A percentile compares a stretch with the other conserved stretches of the same genome.
Conservation (phyloP, 192 early-diverging fungal species). For the Mortierella claussenii region DNA sequence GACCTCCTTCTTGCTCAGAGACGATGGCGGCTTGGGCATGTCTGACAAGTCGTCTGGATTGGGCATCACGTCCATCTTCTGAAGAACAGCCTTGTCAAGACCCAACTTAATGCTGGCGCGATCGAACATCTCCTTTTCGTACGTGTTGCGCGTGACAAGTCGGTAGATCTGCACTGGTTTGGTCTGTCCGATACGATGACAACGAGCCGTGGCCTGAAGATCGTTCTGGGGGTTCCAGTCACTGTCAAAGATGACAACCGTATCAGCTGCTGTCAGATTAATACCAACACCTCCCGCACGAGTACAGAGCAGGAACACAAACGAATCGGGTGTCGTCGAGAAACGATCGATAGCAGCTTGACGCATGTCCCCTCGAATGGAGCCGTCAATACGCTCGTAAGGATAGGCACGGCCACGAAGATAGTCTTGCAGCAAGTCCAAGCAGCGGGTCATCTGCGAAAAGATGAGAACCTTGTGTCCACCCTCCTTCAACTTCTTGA, state of each 20-base stretch:
- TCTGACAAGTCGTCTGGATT: constrained; percentile 59
- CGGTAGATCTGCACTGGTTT: constrained; percentile 84
- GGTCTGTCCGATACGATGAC: constrained; percentile 92
- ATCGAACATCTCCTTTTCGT: constrained; percentile 94
- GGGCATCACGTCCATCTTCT: constrained; percentile 76
- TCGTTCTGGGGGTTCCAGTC: constrained; percentile 96
- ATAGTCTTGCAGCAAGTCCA: constrained; percentile 88
- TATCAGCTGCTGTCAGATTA: constrained; percentile 90
- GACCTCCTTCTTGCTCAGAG: constrained; percentile 79
- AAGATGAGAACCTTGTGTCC: constrained; percentile 92
- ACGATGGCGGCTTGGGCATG: constrained; percentile 58
- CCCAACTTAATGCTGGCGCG: constrained; percentile 89
- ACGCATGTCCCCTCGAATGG: constrained; percentile 80
- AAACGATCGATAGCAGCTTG: constrained; percentile 92
- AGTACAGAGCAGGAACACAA: constrained; percentile 90
- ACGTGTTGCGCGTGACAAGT: constrained; percentile 84
- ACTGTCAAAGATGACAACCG: constrained; percentile 87
- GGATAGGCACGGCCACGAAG: constrained; percentile 76
- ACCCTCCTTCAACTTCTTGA: constrained; percentile 77
- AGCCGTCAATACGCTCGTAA: constrained; percentile 87
- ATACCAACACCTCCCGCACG: constrained; percentile 91
- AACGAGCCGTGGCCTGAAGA: constrained; percentile 85
- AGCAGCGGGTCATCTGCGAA: constrained; percentile 86
- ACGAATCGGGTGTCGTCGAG: constrained; percentile 78
- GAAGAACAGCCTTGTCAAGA: constrained; percentile 84